Evolutionary conservation across 2,329 filamentous ascomycete species (phyloP), one percentile per base, ranked within the genome.

Genomic region (Aspergillus nomiae): DNA sequence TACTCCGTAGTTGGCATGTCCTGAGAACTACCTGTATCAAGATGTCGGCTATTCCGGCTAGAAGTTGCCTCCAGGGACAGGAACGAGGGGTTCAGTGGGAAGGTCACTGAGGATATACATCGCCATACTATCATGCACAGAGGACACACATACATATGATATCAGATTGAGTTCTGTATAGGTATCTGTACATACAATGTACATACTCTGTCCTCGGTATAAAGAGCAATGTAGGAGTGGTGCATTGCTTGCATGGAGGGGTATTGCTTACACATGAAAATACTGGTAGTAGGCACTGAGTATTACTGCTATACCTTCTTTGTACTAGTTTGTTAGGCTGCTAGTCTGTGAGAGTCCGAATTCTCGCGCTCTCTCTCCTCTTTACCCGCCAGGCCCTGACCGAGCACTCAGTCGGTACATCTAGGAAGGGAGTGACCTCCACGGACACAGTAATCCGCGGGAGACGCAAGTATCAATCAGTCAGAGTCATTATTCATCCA

Each of bases 401-500:
- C 26, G 28, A 32, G 56, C 36, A 58, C 24, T 48, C 53, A 58
- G 46, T 53, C 53, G 46, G 26, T 54, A 58, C 46, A 28, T 28
- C 24, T 30, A 9, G 9, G 30, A 30, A 32, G 48, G 48, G 11
- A 32, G 48, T 51, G 48, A 51, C 48, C 34, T 51, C 28, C 48
- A 21, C 28, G 4, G 28, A 7, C 48, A 19, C 19, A 51, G 16
- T n/a, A 51, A 51, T 32, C 16, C 16, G 28, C n/a, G n/a, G 48
- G 28, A 21, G 28, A 32, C n/a, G 9, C 9, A 38, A 41, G 56
- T 43, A 51, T 45, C 56, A 21, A 34, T 58, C 28, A 32, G 19
- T 51, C 48, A 51, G 41, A 36, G 56, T 46, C 51, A 34, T 58
- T 53, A 63, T 57, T 60, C 61, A 55, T 56, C 56, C 41, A 38